Base-by-base conservation (phyloP, 768 basidiomycete genomes). In the Mrakia hoshinonis region DNA sequence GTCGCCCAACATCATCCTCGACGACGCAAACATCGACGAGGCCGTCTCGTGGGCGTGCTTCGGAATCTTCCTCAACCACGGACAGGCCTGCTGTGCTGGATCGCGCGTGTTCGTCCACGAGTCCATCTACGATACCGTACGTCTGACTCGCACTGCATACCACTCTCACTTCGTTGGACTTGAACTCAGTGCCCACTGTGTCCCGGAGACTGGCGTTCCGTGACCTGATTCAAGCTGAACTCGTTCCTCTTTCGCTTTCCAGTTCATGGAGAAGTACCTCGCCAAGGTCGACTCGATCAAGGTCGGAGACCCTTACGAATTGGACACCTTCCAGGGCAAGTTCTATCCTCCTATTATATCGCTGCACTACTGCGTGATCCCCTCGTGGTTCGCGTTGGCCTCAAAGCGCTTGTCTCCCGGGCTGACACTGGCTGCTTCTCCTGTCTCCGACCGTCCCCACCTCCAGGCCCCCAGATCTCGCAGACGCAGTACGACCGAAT, bases 261-360 rank as follows among this genome's bases (percentile, higher is more conserved):
- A 73, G 62, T 74, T 74, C 68, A 68, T 72, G 54, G 62, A 73
- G 67, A 55, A 62, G 67, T 73, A 64, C 65, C 46, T 24, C 18
- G 69, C 47, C 34, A 82, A 84, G 78, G 82, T 87, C 62, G 79
- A 81, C 77, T 60, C 76, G 31, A 69, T 80, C 75, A 85, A 85
- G 78, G 80, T 90, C 67, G 91, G 90, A 26, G 85, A 89, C 75
- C 89, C 90, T 1, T 91, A 92, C 81, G 75, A 75, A 3, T 73
- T 78, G 0, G 84, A 82, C 10, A 84, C 83, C 38, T 84, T 85
- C 79, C 89, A 90, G 74, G 91, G 91, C 20, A 47, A 20, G 46
- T 47, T 47, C 46, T n/a, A n/a, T n/a, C n/a, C n/a, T n/a, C n/a
- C n/a, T n/a, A n/a, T n/a, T n/a, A n/a, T n/a, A n/a, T n/a, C n/a